These are phyloP conservation scores for Trichoderma koningiopsis DNA, from an alignment of 2,329 filamentous ascomycete species.

Conservation along the genomic window DNA sequence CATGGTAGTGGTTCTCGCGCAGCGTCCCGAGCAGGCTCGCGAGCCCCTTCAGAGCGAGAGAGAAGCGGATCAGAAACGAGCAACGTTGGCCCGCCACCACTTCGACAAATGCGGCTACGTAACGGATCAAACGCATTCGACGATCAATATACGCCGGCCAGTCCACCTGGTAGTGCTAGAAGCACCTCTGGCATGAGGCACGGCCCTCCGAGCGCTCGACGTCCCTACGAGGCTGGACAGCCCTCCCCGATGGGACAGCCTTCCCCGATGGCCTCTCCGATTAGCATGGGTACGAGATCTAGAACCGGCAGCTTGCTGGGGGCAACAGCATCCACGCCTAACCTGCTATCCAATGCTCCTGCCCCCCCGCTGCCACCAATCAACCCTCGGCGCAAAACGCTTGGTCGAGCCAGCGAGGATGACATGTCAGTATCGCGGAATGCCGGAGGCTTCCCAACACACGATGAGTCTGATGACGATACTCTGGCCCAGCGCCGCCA, in stretches of 20 bases:
- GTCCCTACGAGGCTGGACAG: slow-evolving; percentile 24
- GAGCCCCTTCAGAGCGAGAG: slow-evolving; percentile 49
- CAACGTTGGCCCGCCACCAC: slow-evolving; percentile 46
- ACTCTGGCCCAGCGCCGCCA: slow-evolving; percentile 40
- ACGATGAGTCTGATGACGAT: slow-evolving; percentile 43
- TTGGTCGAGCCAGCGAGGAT: slow-evolving; percentile 42
- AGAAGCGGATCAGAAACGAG: slow-evolving; percentile 60
- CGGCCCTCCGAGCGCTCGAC: slow-evolving; percentile 3
- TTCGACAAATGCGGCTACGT: slow-evolving; percentile 40
- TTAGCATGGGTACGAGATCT: slow-evolving; percentile 34
- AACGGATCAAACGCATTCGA: slow-evolving; percentile 44
- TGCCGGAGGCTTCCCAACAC: slow-evolving; percentile 27
- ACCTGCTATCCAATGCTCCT: slow-evolving; percentile 38
- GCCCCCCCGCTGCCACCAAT: slow-evolving; percentile 60
- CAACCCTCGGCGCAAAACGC: slow-evolving; percentile 57
- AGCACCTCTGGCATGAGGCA: slow-evolving; percentile 24
- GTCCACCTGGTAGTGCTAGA: slow-evolving; percentile 21
- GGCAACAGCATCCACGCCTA: slow-evolving; percentile 41
- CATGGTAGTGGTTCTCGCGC: slow-evolving; percentile 35
- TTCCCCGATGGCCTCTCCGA: slow-evolving; percentile 20
- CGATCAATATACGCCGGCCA: slow-evolving; percentile 34
- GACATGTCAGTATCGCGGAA: slow-evolving; percentile 33
- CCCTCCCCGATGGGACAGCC: slow-evolving; percentile 23
- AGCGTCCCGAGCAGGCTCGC: slow-evolving; percentile 38
- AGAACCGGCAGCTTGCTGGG: slow-evolving; percentile 41